Evolutionary conservation across 345 rosid species (phyloP).

Genomic region (Syzygium aqueum): DNA sequence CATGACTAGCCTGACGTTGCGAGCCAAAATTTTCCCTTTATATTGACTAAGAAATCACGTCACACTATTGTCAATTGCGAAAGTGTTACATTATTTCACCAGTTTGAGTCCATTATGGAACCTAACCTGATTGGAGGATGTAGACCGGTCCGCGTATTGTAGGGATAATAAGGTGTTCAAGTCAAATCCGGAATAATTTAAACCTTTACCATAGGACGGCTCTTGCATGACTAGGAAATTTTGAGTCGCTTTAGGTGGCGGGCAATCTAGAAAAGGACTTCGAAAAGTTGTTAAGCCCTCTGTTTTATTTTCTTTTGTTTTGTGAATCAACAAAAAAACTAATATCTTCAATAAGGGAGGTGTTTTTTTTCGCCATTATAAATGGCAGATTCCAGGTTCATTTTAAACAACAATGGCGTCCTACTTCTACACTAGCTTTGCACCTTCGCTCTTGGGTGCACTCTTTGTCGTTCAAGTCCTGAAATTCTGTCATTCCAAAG

Average conservation of each 20-base stretch:
- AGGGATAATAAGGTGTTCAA: not conserved
- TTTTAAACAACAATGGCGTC: not conserved
- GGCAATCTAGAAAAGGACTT: not conserved
- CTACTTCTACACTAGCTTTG: not conserved
- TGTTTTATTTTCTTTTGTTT: not conserved
- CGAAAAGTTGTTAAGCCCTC: not conserved
- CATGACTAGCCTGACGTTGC: not conserved
- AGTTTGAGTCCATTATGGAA: too few species aligned
- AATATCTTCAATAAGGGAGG: not conserved
- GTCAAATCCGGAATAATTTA: too few species aligned
- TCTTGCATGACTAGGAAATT: not conserved
- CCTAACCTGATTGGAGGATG: not conserved
- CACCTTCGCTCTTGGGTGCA: not conserved
- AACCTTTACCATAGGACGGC: not conserved
- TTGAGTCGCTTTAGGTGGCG: not conserved
- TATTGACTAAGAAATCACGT: not conserved
- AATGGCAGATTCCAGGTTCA: not conserved
- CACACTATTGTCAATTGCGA: too few species aligned
- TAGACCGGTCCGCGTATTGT: not conserved
- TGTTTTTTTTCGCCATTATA: not conserved
- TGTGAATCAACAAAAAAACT: not conserved
- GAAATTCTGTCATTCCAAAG: not conserved
- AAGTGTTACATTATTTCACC: not conserved
- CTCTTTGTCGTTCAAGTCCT: not conserved
- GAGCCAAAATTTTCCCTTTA: accelerated